Base-by-base conservation (phyloP, 192 early-diverging fungal species). In the Coemansia sp. region DNA sequence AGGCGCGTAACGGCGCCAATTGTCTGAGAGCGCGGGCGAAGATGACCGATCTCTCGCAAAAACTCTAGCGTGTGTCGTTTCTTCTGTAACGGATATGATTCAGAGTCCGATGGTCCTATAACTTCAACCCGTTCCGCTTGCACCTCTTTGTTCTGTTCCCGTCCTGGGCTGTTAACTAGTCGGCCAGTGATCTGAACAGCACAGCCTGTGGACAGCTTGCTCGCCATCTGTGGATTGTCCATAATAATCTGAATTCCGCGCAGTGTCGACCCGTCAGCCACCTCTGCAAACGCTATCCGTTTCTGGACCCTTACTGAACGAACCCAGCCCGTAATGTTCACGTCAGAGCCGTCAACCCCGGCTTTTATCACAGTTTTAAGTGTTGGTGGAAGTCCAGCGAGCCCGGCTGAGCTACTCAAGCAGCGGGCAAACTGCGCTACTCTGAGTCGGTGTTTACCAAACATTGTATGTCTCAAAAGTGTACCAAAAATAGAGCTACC, bases 31-130 rank as follows among this genome's bases (percentile, higher is more conserved):
- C 93, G 78, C 14, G 91, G 83, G 3, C 94, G 85, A 39, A 96
- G 67, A 60, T 96, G 88, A 1, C 83, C 77, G 43, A 88, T 89
- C 19, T 90, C 87, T 60, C 94, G 86, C 62, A 96, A 62, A 72
- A 91, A 91, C 57, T 92, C 91, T 19, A 90, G 67, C 0, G 88
- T 74, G 51, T 93, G 89, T 39, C 83, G 80, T 57, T 92, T 91
- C 78, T 96, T 96, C 74, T 93, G 91, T 50, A 96, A 72, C 3
- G 94, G 94, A 57, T 94, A 96, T 14, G 85, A 74, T 86, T 87
- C 90, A 1, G 80, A 61, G 47, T 82, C 68, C 0, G 74, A 59
- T 8, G 23, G 16, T n/a, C 80, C 80, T 22, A 82, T 50, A 16
- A 74, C 21, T 17, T 35, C 49, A 6, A 82, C 35, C 11, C 31